Evolutionary conservation across 768 basidiomycete species (phyloP), one percentile per base, ranked within the genome.

Genomic region (Rhodotorula babjevae): DNA sequence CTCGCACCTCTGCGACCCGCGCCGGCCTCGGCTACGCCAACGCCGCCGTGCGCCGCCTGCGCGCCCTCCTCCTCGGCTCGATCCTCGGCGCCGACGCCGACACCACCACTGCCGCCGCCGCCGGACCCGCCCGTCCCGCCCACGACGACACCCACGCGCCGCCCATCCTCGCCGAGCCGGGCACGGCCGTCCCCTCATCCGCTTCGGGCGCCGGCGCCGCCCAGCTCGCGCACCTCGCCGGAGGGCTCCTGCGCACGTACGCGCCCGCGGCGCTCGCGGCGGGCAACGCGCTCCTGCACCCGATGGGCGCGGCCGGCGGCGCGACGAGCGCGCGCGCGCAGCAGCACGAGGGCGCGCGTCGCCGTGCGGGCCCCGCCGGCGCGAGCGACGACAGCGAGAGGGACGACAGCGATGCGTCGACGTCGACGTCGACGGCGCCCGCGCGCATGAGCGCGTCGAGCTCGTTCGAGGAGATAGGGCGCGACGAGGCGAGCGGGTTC

Each of bases 11-110:
- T 27, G 46, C 64, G 8, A 55, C 58, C 25, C 6, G 29, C 29
- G 21, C 58, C 18, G 76, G 77, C 10, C 40, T 75, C 29, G 72
- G 70, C 36, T 79, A 73, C 53, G 25, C 75, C 19, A 62, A 70
- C 57, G 46, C n/a, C 33, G 65, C 47, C 19, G 33, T 69, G 33
- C 53, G 50, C 6, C 25, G 23, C 6, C 21, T 33, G 21, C 67
- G 47, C 12, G 58, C 53, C 11, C 56, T 60, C 25, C 21, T 67
- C 40, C 62, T 68, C 44, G 57, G 65, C 31, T 42, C 64, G 2
- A 36, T 60, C 40, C 40, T 12, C 56, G 44, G 14, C 50, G 25
- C 15, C 25, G 10, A 14, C 1, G n/a, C 65, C 40, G 53, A 33
- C n/a, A 19, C n/a, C 5, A 25, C 27, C 21, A n/a, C 58, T 21